A percentile compares a stretch with the other conserved stretches of the same genome.
These are phyloP conservation scores for Euphorbia tirucalli DNA, from an alignment of 345 rosid species.

Conservation along the genomic window DNA sequence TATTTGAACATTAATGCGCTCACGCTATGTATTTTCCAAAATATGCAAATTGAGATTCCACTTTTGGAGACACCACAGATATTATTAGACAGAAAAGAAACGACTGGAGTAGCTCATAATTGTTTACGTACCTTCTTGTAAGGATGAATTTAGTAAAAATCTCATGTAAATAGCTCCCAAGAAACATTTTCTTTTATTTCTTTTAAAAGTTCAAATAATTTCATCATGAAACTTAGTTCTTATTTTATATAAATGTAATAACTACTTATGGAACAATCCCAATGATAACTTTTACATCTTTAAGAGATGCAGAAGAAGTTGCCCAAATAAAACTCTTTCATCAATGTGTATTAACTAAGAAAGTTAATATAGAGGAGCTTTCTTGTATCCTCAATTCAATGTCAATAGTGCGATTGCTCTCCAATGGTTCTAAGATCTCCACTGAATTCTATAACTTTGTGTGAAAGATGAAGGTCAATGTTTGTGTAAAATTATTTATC, in stretches of 20 bases:
- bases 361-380: neutral
- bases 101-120: too few species aligned
- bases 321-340: too few species aligned
- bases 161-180: too few species aligned
- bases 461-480: slow-evolving; percentile 3
- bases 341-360: neutral
- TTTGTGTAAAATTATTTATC: slow-evolving; percentile 12
- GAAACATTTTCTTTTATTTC: too few species aligned
- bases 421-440: neutral
- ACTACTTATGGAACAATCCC: neutral
- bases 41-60: neutral
- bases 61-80: neutral
- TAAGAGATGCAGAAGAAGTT: too few species aligned
- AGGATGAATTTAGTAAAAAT: too few species aligned
- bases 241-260: neutral
- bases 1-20: neutral
- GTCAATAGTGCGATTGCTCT: neutral
- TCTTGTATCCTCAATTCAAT: neutral
- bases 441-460: neutral
- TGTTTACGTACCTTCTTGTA: too few species aligned
- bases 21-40: neutral
- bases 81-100: too few species aligned
- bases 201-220: neutral
- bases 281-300: neutral
- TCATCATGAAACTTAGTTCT: neutral